Evolutionary conservation across 2,329 filamentous ascomycete genomes (phyloP), one percentile per base, ranked within the genome.

Genomic region (Xylaria polymorpha): DNA sequence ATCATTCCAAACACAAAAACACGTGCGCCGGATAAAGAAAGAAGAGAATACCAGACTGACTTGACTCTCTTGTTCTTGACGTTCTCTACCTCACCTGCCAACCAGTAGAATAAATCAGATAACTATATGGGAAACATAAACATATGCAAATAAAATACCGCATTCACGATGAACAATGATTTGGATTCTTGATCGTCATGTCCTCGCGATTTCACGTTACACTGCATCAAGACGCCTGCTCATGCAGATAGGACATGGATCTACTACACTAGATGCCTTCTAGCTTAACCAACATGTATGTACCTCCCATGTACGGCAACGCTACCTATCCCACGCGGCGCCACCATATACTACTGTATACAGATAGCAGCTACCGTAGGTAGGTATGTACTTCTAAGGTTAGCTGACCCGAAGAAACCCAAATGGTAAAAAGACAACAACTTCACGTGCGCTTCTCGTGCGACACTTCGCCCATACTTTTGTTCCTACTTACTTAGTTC

Each of bases 221-320:
- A 59, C 41, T 59, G 41, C 56, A 46, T 29, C 56, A 20, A 44
- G 39, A 20, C 8, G 35, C 29, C 12, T 20, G 55, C 39, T 7
- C 56, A 59, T 59, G 56, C 29, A 46, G 39, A 46, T 46, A 32
- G 25, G 41, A 44, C 56, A 59, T 59, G 56, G 41, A 32, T 44
- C 39, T 22, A 32, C 41, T 12, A 14, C 39, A 32, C 41, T 35
- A 44, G 56, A 44, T 44, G 41, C 15, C 39, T 29, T 43, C 56
- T 44, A 58, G 15, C 53, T n/a, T 6, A 18, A 41, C 35, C 35
- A 22, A 57, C 32, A 18, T 15, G 12, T 29, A 59, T 32, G 35
- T 59, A 59, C 56, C 37, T 59, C 37, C 56, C 39, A 39, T 59
- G 56, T 59, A 59, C 56, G 56, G 56, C 56, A 32, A 59, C 56